These are phyloP conservation scores for Rhizopus delemar DNA, from an alignment of 371 early-diverging fungal species.

Conservation along the genomic window DNA sequence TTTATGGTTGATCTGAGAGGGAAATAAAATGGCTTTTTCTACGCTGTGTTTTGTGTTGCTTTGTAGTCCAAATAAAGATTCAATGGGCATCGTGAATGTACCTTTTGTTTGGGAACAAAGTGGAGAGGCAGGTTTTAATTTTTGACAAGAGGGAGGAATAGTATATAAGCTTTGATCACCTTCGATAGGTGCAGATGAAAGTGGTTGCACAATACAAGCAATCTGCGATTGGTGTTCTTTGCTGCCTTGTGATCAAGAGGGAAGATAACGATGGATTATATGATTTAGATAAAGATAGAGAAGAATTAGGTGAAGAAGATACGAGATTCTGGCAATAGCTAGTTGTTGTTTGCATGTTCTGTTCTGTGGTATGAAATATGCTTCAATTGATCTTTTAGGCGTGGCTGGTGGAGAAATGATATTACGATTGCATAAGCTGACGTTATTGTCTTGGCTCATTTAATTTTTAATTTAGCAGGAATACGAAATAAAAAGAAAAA, in stretches of 20 bases:
- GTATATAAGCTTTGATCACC: neutral
- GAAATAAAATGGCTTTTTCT: neutral
- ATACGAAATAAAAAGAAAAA: neutral
- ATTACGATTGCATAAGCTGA: neutral
- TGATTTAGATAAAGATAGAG: neutral
- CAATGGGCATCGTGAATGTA: constrained; percentile 13
- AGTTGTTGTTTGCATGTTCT: neutral
- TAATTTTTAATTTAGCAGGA: neutral
- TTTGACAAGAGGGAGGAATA: neutral
- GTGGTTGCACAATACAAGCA: constrained; percentile 1
- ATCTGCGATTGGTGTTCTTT: neutral
- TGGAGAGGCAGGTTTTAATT: constrained; percentile 7
- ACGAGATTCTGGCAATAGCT: neutral
- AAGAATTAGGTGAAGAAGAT: too few species aligned
- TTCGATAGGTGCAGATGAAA: neutral
- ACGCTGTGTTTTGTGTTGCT: neutral
- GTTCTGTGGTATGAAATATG: neutral
- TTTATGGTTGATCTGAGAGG: constrained; percentile 6
- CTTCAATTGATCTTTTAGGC: constrained; percentile 7
- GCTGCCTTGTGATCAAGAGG: neutral
- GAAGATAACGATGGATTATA: neutral
- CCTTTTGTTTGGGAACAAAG: constrained; percentile 8
- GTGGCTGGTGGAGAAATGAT: constrained; percentile 13
- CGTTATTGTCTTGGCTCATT: neutral
- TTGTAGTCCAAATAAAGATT: neutral